Evolutionary conservation across 257 asterid species (phyloP).

Genomic region (Gentiana straminea): DNA sequence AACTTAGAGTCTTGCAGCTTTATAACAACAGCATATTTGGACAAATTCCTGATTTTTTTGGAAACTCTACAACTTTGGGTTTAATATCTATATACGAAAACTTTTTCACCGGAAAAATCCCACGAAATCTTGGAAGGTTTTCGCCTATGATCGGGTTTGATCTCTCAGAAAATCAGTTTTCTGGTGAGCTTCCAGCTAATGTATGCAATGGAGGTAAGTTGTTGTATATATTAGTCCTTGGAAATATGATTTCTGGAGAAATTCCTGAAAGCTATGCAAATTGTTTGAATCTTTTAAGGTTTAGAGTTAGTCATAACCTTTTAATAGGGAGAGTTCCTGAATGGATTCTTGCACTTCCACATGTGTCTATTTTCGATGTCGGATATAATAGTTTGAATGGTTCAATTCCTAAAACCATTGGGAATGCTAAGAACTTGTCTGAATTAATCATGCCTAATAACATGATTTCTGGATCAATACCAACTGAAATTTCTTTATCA

Average conservation of each 20-base stretch:
- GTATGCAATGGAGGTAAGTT: slow-evolving; percentile 68
- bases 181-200: slow-evolving; percentile 56
- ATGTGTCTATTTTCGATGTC: slow-evolving; percentile 60
- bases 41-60: slow-evolving; percentile 44
- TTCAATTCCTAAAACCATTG: slow-evolving; percentile 34
- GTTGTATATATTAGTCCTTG: slow-evolving; percentile 55
- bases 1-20: slow-evolving; percentile 45
- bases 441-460: slow-evolving; percentile 74
- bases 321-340: slow-evolving; percentile 59
- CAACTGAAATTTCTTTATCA: slow-evolving; percentile 55
- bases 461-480: slow-evolving; percentile 63
- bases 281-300: slow-evolving; percentile 59
- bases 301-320: slow-evolving; percentile 53
- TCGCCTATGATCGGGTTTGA: slow-evolving; percentile 56
- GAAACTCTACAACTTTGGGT: slow-evolving; percentile 47
- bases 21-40: slow-evolving; percentile 68
- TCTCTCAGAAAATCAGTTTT: slow-evolving; percentile 61
- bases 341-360: slow-evolving; percentile 57
- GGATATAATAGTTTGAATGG: slow-evolving; percentile 47
- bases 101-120: slow-evolving; percentile 57
- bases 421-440: slow-evolving; percentile 61
- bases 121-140: slow-evolving; percentile 48
- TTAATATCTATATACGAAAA: slow-evolving; percentile 67
- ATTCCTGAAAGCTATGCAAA: slow-evolving; percentile 52
- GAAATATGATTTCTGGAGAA: slow-evolving; percentile 54